Base-by-base conservation (phyloP, 2,329 filamentous ascomycete species). In the Colletotrichum australisinense region DNA sequence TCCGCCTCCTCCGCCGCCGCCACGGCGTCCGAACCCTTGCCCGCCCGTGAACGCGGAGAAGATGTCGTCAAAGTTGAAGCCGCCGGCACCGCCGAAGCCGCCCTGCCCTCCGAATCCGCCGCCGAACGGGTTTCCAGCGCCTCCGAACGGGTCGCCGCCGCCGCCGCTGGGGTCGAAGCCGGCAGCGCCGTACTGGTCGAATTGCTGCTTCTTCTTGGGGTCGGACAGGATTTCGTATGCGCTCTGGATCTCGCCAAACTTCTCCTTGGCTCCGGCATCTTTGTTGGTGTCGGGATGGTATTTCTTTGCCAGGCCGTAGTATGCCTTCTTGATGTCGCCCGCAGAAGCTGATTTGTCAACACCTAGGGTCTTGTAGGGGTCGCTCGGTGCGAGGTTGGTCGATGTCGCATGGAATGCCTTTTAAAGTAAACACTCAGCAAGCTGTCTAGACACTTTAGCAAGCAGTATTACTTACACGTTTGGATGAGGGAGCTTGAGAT, bases 261-360 rank as follows among this genome's bases (percentile, higher is more conserved):
- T 96, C 78, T 98, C 97, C 82, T 98, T 98, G 46, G 97, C 95
- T n/a, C 87, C 89, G 3, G 94, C 83, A 78, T 98, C 97, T 83
- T 98, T 98, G 88, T 98, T 99, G 46, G 97, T 98, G 82, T 99
- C 97, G 9, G 97, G 97, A 79, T 99, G 97, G 81, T 91, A 99
- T 81, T 98, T 99, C 84, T 99, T 99, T 24, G 97, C 97, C 72
- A 98, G 88, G 63, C 95, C 94, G 81, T 99, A 99, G 86, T 99
- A 99, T 3, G 97, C 95, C 83, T 98, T 98, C 83, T 99, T 99
- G 82, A 99, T 98, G 46, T 98, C 96, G 73, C 91, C 87, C 3
- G 95, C 86, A 1, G 94, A 92, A n/a, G 97, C 94, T 75, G 84
- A 89, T 82, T 96, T 97, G 79, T 87, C 87, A 35, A 99, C 94